Percentiles rank a stretch among this genome's conserved stretches.
phyloP scores from a whole-genome alignment of 805 yeast species.

The Kluyveromyces siamensis region DNA sequence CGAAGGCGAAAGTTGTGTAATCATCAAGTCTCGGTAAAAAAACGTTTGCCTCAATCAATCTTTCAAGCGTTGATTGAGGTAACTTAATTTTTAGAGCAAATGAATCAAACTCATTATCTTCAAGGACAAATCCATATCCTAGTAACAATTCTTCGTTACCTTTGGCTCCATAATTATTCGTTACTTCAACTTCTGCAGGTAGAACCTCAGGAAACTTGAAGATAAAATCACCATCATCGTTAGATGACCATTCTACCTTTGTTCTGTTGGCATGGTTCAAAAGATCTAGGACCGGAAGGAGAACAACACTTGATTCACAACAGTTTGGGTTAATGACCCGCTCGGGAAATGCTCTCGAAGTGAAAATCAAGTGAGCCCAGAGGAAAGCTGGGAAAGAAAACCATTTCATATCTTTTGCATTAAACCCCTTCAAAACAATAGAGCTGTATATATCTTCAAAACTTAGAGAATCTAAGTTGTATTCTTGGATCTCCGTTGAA shows the following conservation, averaged over 20 bases:
- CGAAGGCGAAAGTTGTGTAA: conserved; percentile 34
- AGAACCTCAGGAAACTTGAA: conserved; percentile 8
- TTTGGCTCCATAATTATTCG: conserved; percentile 82
- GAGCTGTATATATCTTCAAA: conserved; percentile 12
- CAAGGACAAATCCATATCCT: conserved; percentile 51
- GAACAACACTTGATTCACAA: conserved; percentile 42
- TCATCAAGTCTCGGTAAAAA: conserved; percentile 31
- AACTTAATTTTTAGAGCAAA: conserved; percentile 56
- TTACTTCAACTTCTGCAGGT: conserved; percentile 40
- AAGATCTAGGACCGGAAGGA: conserved; percentile 71
- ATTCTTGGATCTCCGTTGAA: neutral
- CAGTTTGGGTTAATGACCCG: conserved; percentile 30
- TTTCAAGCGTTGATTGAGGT: conserved; percentile 13
- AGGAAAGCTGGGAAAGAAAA: conserved; percentile 56
- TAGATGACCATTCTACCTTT: conserved; percentile 56
- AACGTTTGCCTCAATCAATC: conserved; percentile 32
- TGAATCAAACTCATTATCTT: conserved; percentile 50
- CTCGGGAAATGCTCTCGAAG: conserved; percentile 78
- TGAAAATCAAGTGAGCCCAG: conserved; percentile 66
- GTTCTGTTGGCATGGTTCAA: conserved; percentile 62
- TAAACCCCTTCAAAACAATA: conserved; percentile 4
- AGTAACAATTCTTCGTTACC: conserved; percentile 79
- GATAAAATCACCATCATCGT: conserved; percentile 42
- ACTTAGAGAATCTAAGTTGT: neutral
- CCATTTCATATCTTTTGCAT: conserved; percentile 35